phyloP scores from a whole-genome alignment of 1,284 basidiomycete genomes.

The Termitomyces sp. region DNA sequence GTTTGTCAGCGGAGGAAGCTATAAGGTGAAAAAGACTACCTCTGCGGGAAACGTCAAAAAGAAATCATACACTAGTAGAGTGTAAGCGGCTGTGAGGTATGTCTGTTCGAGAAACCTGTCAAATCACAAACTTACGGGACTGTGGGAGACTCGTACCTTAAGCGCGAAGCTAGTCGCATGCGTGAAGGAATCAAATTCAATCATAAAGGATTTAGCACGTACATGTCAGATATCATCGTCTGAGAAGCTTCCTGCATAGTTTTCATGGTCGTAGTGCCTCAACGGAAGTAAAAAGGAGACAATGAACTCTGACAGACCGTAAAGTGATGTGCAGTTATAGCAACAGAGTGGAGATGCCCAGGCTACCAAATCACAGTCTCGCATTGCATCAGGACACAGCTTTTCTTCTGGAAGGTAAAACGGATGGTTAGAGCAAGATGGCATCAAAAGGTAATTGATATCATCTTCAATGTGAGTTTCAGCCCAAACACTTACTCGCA shows the following conservation, averaged over 20 bases:
- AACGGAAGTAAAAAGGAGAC: background rate
- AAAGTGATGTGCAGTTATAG: background rate
- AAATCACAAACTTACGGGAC: background rate
- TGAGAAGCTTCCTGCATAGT: too few relatives aligned
- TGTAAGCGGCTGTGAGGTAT: slow-evolving; percentile 11
- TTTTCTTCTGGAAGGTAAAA: background rate
- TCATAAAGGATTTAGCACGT: background rate
- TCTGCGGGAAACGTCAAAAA: slow-evolving; percentile 15
- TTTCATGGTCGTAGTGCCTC: background rate
- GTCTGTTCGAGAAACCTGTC: background rate
- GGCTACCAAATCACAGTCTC: background rate
- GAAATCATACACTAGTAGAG: slow-evolving; percentile 15
- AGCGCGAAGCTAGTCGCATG: background rate
- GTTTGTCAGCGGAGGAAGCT: background rate
- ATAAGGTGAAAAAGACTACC: background rate
- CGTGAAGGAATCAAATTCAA: background rate
- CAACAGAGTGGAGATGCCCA: background rate
- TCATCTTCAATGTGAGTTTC: too few relatives aligned
- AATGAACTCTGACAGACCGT: background rate
- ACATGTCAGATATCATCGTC: background rate
- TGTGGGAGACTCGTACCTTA: background rate
- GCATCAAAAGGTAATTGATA: background rate
- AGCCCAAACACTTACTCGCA: too few relatives aligned
- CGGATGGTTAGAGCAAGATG: background rate
- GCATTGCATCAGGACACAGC: background rate